phyloP scores from a whole-genome alignment of 805 yeast genomes.

The Wickerhamomyces subpelliculosus region DNA sequence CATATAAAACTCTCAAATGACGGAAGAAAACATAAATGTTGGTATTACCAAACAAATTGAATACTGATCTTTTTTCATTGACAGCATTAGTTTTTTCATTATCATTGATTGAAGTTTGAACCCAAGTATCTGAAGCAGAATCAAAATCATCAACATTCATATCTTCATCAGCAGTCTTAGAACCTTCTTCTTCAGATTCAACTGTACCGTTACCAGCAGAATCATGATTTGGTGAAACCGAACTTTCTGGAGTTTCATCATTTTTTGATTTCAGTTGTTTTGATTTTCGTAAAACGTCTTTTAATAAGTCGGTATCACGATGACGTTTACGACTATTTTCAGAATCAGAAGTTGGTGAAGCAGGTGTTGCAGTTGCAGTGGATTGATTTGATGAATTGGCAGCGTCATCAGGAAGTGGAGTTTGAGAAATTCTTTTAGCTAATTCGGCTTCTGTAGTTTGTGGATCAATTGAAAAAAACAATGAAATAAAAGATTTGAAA shows the following conservation, averaged over 20 bases:
- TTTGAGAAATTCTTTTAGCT: constrained; percentile 24
- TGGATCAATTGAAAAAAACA: constrained; percentile 63
- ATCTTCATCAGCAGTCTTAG: constrained; percentile 21
- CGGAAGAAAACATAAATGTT: constrained; percentile 87
- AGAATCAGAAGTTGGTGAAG: constrained; percentile 8
- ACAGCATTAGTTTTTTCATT: constrained; percentile 22
- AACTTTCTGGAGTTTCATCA: constrained; percentile 23
- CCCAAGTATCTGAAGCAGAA: constrained; percentile 22
- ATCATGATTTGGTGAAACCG: constrained; percentile 17
- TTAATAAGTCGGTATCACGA: constrained; percentile 47
- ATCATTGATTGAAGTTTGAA: constrained; percentile 14
- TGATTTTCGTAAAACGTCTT: constrained; percentile 52
- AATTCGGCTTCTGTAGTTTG: constrained; percentile 41
- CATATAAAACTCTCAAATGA: constrained; percentile 72
- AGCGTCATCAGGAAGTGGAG: constrained; percentile 4
- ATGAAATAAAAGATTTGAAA: constrained; percentile 58
- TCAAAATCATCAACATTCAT: constrained; percentile 4
- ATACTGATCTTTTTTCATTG: constrained; percentile 41
- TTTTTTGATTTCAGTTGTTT: constrained; percentile 27
- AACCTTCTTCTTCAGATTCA: constrained; percentile 6
- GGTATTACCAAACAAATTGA: constrained; percentile 81
- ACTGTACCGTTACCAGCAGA: not conserved
- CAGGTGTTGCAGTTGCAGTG: constrained; percentile 11
- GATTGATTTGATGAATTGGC: no score
- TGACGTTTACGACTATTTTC: constrained; percentile 25